Percentiles rank a stretch among this genome's conserved stretches.
Conservation (phyloP, 495 filamentous ascomycete species). For the Xylaria venustula region DNA sequence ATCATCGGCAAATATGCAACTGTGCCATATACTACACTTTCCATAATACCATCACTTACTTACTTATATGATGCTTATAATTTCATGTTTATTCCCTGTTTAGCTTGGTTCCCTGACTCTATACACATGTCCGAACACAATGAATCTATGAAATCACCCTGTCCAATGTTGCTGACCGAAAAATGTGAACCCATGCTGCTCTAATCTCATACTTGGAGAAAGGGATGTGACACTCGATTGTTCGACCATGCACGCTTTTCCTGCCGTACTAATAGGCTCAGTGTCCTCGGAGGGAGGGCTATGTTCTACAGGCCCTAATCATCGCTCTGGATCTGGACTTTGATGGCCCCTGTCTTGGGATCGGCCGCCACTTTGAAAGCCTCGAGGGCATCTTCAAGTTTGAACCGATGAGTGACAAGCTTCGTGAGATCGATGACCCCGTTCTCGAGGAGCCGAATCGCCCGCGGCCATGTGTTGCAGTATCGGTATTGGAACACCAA, state of each 20-base stretch:
- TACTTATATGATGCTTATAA: too few species aligned
- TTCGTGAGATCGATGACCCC: conserved; percentile 75
- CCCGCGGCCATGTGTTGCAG: conserved; percentile 90
- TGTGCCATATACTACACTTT: too few species aligned
- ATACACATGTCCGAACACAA: conserved; percentile 6
- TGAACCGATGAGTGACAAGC: conserved; percentile 84
- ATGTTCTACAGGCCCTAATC: conserved; percentile 16
- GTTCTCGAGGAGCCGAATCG: conserved; percentile 81
- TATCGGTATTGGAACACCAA: conserved; percentile 96
- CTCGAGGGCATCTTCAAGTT: conserved; percentile 80
- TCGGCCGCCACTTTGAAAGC: conserved; percentile 86
- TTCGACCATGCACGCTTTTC: background rate
- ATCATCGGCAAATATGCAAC: too few species aligned
- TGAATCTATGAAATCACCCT: conserved; percentile 1
- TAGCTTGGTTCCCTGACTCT: background rate
- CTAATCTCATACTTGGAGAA: background rate
- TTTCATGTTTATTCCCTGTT: background rate
- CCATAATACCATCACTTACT: background rate
- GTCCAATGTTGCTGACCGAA: background rate
- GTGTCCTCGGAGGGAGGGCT: background rate
- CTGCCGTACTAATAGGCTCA: background rate
- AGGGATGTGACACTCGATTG: background rate
- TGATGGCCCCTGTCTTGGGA: conserved; percentile 90
- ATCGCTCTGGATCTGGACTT: conserved; percentile 81
- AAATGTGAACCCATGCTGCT: conserved; percentile 1